Base-by-base conservation (phyloP, 2,329 filamentous ascomycete genomes). In the Penicillium sp. region DNA sequence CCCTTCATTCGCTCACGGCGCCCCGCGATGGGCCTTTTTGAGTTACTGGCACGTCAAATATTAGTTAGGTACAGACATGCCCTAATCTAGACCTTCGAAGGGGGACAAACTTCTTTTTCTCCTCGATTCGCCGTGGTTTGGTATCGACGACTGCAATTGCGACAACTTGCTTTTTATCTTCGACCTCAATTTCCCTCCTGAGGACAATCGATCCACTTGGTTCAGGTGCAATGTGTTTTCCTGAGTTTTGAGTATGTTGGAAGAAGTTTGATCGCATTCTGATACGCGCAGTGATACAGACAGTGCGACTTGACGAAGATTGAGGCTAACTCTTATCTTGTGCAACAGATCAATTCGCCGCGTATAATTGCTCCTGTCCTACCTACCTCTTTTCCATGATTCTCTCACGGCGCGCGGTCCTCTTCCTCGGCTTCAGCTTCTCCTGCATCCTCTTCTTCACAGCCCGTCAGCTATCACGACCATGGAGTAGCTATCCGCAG, bases 401-500 rank as follows among this genome's bases (percentile, higher is more conserved):
- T 72, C 69, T 69, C 65, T 68, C 69, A 70, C 72, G 74, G 49
- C 75, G 74, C 54, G 58, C 68, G 50, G 65, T 75, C 38, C 68
- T 75, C 62, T 68, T 73, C 49, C 63, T 77, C 58, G 73, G 74
- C 69, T 60, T 75, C 65, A 72, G 68, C 66, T 73, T 73, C 64
- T 72, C 74, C 65, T 28, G 72, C 47, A 63, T 73, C 54, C 65
- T 75, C 59, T 57, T 75, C 53, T 65, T 74, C 61, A 70, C 71
- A 49, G 64, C 73, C 61, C 72, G 67, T 30, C 66, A 62, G 28
- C 68, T 75, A 54, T 73, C 73, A n/a, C 66, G 66, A 59, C 67
- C 71, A 75, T 79, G 76, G 77, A 68, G 66, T 61, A 65, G 69
- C 9, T 64, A 75, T 22, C 73, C 77, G 17, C 77, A 78, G 66